phyloP scores from a whole-genome alignment of 768 basidiomycete genomes.

The Boletellus ananas region DNA sequence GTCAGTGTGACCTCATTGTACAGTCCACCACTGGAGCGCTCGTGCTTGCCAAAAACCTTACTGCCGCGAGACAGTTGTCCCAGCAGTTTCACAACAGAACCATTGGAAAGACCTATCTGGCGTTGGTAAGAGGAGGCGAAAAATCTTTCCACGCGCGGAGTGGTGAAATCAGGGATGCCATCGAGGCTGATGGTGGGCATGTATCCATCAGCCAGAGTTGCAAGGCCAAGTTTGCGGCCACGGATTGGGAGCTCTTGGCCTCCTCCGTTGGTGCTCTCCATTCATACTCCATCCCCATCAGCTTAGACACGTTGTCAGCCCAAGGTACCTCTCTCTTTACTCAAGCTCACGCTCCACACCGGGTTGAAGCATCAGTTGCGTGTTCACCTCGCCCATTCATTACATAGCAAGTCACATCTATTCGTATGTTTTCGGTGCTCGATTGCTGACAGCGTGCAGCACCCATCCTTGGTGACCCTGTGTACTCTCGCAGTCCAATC shows the following conservation, averaged over 20 bases:
- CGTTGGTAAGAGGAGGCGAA: constrained; percentile 53
- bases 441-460: constrained; percentile 36
- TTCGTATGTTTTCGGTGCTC: neutral
- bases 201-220: constrained; percentile 33
- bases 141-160: constrained; percentile 40
- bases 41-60: constrained; percentile 46
- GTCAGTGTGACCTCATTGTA: neutral
- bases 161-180: constrained; percentile 41
- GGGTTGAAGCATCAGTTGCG: constrained; percentile 71
- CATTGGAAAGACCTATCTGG: constrained; percentile 59
- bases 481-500: constrained; percentile 42
- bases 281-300: constrained; percentile 14
- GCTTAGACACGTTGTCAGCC: constrained; percentile 31
- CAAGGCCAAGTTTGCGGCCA: constrained; percentile 32
- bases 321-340: constrained; percentile 49
- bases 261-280: constrained; percentile 47
- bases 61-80: constrained; percentile 45
- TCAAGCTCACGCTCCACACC: constrained; percentile 54
- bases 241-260: constrained; percentile 55
- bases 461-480: constrained; percentile 61
- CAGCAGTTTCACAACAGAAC: constrained; percentile 49
- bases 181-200: constrained; percentile 43
- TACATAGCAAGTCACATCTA: constrained; percentile 39
- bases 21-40: constrained; percentile 64
- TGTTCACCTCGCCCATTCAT: constrained; percentile 52